Evolutionary conservation across 2,329 filamentous ascomycete species (phyloP), one percentile per base, ranked within the genome.

Genomic region (Fusarium sp.): DNA sequence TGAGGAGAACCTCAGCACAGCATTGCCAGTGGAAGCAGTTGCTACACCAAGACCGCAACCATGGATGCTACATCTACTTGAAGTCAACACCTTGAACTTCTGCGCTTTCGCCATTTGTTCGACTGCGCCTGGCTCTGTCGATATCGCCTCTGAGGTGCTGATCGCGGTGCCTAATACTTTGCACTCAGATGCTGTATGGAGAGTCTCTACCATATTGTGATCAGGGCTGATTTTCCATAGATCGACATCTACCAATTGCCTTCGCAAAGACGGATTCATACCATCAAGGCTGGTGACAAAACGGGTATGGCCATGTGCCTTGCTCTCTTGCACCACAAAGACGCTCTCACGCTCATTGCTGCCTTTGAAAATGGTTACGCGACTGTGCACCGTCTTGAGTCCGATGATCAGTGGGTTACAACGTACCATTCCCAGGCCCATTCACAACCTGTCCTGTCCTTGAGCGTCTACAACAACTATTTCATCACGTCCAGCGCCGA

Each of bases 41-140:
- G 81, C 81, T 34, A 83, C 81, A 51, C 81, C 81, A 56, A 88
- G 84, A 72, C 89, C 87, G 24, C 88, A 91, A 77, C 96, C 96
- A 36, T 97, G 94, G 94, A 85, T 98, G n/a, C 82, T 98, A 28
- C 90, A 98, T 82, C 89, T 93, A 8, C 84, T 99, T 10, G 87
- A 93, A 10, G 94, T 98, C 48, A 98, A 98, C 79, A 94, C 96
- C 3, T 89, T 98, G 84, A 99, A 98, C 80, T 99, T 98, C 81
- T 99, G 96, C 80, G 89, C 93, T 4, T 98, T 98, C 81, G 88
- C 92, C 5, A 87, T 88, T 70, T 92, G 91, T 79, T 68, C 85
- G 67, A 79, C 83, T 48, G 68, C 69, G 13, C 76, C 81, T 12
- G 72, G 70, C 26, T 36, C 70, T 42, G 59, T 78, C 17, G 70